Percentiles rank a stretch among this genome's conserved stretches.
phyloP scores from a whole-genome alignment of 495 filamentous ascomycete genomes.

The Aspergillus nanangensis region DNA sequence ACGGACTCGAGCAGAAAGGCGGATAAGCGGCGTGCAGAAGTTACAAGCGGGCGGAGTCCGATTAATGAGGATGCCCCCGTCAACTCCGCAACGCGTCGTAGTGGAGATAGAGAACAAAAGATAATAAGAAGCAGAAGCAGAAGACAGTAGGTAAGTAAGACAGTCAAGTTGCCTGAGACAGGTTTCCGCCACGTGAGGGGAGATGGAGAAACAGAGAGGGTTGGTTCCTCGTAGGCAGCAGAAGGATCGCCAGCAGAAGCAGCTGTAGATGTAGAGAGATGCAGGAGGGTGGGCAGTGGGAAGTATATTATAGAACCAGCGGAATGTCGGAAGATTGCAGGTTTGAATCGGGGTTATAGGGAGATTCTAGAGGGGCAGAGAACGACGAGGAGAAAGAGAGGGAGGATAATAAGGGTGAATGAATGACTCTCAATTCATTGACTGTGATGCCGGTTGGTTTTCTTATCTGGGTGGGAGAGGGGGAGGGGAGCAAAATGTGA shows the following conservation, averaged over 20 bases:
- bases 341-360: constrained; percentile 6
- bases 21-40: background rate
- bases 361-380: constrained; percentile 3
- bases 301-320: constrained; percentile 1
- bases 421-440: no score
- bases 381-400: constrained; percentile 7
- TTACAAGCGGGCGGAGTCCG: background rate
- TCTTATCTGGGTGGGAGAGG: constrained; percentile 1
- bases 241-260: constrained; percentile 13
- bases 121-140: background rate
- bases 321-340: background rate
- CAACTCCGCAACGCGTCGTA: background rate
- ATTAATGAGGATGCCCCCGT: background rate
- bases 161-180: constrained; percentile 6
- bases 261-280: constrained; percentile 7
- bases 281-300: background rate
- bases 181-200: constrained; percentile 22
- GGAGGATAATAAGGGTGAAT: no score
- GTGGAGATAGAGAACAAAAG: background rate
- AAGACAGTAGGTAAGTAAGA: background rate
- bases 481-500: background rate
- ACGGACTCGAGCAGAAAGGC: no score
- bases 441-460: background rate
- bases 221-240: background rate
- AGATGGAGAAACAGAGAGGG: constrained; percentile 1